A percentile compares a stretch with the other conserved stretches of the same genome.
Evolutionary conservation across 164 flowering plant species (phyloP).

Genomic region (Buxus sempervirens): DNA sequence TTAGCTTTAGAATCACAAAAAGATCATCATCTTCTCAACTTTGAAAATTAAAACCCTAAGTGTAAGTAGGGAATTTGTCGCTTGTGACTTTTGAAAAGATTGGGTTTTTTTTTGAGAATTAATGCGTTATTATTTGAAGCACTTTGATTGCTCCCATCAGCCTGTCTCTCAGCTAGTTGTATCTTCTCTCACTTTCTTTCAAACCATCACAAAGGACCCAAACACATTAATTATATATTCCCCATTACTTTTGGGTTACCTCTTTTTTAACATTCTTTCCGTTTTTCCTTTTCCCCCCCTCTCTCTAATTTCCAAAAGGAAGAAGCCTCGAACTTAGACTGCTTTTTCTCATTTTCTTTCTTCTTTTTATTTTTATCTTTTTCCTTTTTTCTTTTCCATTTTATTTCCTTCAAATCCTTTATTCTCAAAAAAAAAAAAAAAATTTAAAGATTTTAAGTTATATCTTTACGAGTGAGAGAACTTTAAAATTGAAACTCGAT

Average conservation of each 20-base stretch:
- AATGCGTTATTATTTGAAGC: constrained; percentile 19
- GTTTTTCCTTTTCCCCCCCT: constrained; percentile 10
- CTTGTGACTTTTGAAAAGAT: constrained; percentile 33
- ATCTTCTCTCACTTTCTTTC: constrained; percentile 9
- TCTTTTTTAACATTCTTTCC: constrained; percentile 13
- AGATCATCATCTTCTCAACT: constrained; percentile 29
- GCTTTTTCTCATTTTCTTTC: constrained; percentile 16
- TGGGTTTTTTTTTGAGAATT: constrained; percentile 22
- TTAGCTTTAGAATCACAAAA: constrained; percentile 57
- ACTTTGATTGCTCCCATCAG: constrained; percentile 15
- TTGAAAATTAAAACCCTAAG: constrained; percentile 36
- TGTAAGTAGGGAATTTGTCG: constrained; percentile 61
- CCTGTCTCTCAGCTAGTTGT: constrained; percentile 12
- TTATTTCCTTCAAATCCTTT: too few relatives aligned
- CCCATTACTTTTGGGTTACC: constrained; percentile 27
- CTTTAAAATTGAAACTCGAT: too few relatives aligned
- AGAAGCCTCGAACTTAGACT: constrained; percentile 37
- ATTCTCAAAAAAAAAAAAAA: too few relatives aligned
- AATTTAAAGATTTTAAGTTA: too few relatives aligned
- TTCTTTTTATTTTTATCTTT: background rate
- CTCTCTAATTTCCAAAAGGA: constrained; percentile 21
- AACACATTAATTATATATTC: constrained; percentile 21
- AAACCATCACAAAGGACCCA: constrained; percentile 15
- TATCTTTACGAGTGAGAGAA: too few relatives aligned
- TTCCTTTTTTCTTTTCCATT: background rate